Percentiles rank a stretch among this genome's conserved stretches.
Conservation (phyloP, 257 asterid species). For the Ajuga chamaepitys region DNA sequence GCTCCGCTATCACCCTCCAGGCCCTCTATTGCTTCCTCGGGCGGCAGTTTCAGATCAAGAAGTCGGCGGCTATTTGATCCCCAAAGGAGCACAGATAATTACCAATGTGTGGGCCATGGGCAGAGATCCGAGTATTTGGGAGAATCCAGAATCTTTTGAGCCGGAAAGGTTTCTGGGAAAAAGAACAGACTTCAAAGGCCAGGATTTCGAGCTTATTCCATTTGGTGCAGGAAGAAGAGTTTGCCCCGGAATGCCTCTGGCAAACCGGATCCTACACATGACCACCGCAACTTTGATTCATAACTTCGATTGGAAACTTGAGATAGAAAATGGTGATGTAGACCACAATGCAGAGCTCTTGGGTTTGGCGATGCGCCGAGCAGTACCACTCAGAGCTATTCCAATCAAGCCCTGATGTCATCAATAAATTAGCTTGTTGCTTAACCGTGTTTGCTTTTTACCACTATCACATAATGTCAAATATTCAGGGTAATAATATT, state of each 20-base stretch:
- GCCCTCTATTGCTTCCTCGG: constrained; percentile 14
- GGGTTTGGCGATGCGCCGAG: constrained; percentile 3
- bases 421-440: too few species aligned
- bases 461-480: too few species aligned
- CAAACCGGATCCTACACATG: constrained; percentile 15
- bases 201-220: constrained; percentile 27
- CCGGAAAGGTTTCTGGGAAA: constrained; percentile 19
- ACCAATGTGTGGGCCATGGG: constrained; percentile 29
- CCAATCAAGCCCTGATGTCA: background rate
- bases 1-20: constrained; percentile 18
- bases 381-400: background rate
- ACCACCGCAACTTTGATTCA: constrained; percentile 20
- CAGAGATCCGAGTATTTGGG: constrained; percentile 22
- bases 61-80: constrained; percentile 18
- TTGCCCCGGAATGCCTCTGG: constrained; percentile 24
- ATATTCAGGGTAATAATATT: too few species aligned
- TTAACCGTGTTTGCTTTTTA: too few species aligned
- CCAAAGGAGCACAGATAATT: constrained; percentile 23
- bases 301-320: constrained; percentile 22
- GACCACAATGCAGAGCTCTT: background rate
- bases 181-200: constrained; percentile 21
- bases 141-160: constrained; percentile 20
- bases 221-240: constrained; percentile 29
- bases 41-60: constrained; percentile 2
- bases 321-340: background rate